Evolutionary conservation across 768 basidiomycete species (phyloP), one percentile per base, ranked within the genome.

Genomic region (Mycena rebaudengoi): DNA sequence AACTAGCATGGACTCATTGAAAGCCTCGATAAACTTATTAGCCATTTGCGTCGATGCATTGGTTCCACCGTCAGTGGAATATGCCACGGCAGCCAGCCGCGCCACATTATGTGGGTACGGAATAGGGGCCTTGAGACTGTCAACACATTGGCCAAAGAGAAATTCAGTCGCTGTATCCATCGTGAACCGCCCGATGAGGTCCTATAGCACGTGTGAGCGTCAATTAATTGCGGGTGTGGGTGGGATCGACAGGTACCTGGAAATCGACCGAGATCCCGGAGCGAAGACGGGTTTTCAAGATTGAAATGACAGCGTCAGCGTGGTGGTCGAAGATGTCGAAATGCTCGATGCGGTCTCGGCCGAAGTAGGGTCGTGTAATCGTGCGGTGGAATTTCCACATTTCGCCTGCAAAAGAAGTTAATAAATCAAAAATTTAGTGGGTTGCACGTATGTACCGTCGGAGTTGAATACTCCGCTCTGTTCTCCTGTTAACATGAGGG

Each of bases 101-200:
- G 62, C 4, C 75, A 74, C 62, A 51, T 75, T 66, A 49, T 74
- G 53, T 2, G 86, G 84, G 65, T 86, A 85, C 4, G 86, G 80
- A 4, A 88, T 77, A 7, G 78, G 80, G 0, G 79, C 83, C 3
- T 77, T 76, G 25, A 87, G 83, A 4, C 83, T 83, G 49, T 73
- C 69, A 20, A 86, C 81, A 51, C 82, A 76, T 33, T 81, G 71
- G 32, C 81, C 83, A 60, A 88, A 87, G 26, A 88, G 80, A 65
- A 87, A 89, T 45, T 87, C 85, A 0, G 86, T 83, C 2, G 86
- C 87, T 0, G 85, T 84, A 71, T 88, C 88, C 56, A 88, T 76
- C 0, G 88, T 89, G 71, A 88, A 89, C 1, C 86, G 82, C 0
- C 82, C 82, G 5, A 82, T 79, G 45, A 85, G 76, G 55, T 88